Conservation (phyloP, 306 rosid species). For the Cucurbita ficifolia region DNA sequence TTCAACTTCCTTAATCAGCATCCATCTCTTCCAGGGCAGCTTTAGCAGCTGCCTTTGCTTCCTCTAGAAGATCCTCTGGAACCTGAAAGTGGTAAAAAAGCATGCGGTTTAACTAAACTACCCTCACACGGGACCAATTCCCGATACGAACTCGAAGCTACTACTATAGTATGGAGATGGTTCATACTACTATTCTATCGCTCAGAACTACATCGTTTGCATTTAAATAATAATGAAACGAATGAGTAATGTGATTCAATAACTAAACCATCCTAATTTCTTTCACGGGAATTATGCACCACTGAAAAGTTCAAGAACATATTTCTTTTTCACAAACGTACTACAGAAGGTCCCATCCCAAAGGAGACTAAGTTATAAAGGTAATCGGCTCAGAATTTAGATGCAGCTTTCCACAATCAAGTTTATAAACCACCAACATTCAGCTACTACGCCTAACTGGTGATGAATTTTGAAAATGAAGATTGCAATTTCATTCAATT, state of each 20-base stretch:
- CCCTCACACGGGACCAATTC: neutral
- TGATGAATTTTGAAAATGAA: neutral
- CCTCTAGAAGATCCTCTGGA: slow-evolving; percentile 65
- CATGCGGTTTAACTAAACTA: neutral
- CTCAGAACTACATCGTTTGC: neutral
- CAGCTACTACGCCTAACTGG: neutral
- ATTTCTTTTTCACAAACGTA: neutral
- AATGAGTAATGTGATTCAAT: neutral
- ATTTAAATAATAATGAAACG: neutral
- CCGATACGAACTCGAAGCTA: neutral
- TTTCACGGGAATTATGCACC: neutral
- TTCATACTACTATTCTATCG: neutral
- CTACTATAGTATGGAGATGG: neutral
- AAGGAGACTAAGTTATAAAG: neutral
- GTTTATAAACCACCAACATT: neutral
- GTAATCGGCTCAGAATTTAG: neutral
- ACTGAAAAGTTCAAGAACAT: neutral
- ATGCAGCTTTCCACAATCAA: neutral
- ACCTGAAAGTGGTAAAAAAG: slow-evolving; percentile 30
- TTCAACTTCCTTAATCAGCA: slow-evolving; percentile 42
- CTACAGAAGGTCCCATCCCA: neutral
- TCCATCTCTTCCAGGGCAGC: slow-evolving; percentile 97
- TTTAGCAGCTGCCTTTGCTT: slow-evolving; percentile 81
- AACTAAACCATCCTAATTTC: neutral
- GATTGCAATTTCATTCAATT: neutral